These are phyloP conservation scores for Zea mays DNA, from an alignment of 176 grass and related monocot species.

Conservation along the genomic window DNA sequence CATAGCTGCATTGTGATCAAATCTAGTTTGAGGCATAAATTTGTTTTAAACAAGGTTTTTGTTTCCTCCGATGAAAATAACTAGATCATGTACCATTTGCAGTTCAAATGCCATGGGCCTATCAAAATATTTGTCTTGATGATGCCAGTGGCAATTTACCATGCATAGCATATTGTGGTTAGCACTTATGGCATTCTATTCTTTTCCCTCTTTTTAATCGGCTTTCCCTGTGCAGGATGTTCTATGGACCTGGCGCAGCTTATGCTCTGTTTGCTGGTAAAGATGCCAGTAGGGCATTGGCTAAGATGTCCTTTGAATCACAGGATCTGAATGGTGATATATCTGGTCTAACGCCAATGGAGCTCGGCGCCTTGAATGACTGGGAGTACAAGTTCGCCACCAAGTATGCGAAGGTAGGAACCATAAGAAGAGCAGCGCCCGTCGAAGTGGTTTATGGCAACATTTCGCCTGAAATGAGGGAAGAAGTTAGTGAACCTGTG, in stretches of 20 bases:
- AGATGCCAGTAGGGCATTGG: constrained; percentile 83
- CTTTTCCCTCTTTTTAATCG: constrained; percentile 8
- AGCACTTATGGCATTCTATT: neutral
- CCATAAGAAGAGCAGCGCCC: constrained; percentile 31
- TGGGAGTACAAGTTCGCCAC: constrained; percentile 80
- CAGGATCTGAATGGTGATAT: constrained; percentile 73
- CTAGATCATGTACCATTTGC: neutral
- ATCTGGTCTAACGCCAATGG: constrained; percentile 63
- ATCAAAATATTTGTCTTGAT: neutral
- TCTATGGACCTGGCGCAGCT: constrained; percentile 84
- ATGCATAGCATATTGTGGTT: neutral
- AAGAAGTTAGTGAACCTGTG: neutral
- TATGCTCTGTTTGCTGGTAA: constrained; percentile 77
- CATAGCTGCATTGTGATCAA: neutral
- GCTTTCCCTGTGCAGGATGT: constrained; percentile 62
- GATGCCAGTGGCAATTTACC: neutral
- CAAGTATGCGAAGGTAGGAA: constrained; percentile 80
- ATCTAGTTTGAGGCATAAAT: neutral
- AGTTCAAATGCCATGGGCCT: neutral
- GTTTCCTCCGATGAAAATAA: neutral
- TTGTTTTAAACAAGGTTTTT: neutral
- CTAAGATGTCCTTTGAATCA: constrained; percentile 86
- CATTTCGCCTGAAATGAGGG: constrained; percentile 30
- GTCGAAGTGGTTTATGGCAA: constrained; percentile 27
- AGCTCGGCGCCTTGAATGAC: constrained; percentile 70